A percentile compares a stretch with the other conserved stretches of the same genome.
Evolutionary conservation across 2,329 filamentous ascomycete species (phyloP).

Genomic region (Mariannaea elegans): DNA sequence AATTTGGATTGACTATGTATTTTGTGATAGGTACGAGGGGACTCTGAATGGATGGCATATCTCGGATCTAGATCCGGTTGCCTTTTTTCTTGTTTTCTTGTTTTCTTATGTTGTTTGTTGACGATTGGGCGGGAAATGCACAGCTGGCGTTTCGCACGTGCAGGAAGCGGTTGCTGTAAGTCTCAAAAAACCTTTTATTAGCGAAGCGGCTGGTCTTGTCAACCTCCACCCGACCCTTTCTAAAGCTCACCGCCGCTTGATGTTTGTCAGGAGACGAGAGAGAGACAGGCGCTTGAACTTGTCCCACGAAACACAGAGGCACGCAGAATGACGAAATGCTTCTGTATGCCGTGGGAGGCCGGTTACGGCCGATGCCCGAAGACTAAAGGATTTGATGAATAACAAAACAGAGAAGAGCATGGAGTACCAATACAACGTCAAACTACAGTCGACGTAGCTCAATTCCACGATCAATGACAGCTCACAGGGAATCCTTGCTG

Average conservation of each 20-base stretch:
- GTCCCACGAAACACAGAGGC: neutral
- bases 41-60: neutral
- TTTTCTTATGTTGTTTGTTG: too few species aligned
- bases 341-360: neutral
- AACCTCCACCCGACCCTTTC: conserved; percentile 2
- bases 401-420: neutral
- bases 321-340: neutral
- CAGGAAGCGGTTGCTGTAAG: neutral
- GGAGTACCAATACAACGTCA: neutral
- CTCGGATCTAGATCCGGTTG: neutral
- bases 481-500: conserved; percentile 4
- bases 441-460: neutral
- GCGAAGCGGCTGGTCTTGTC: conserved; percentile 6
- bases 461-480: conserved; percentile 10
- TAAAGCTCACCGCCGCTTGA: conserved; percentile 17
- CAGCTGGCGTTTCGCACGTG: conserved; percentile 6
- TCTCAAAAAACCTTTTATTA: neutral
- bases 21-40: neutral
- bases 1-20: too few species aligned
- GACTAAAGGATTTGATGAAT: conserved; percentile 5
- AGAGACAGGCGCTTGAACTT: neutral
- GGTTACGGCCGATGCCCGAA: conserved; percentile 8
- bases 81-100: neutral
- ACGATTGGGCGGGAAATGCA: too few species aligned
- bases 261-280: neutral